Conservation (phyloP, 495 filamentous ascomycete species). For the Talaromyces ruber region DNA sequence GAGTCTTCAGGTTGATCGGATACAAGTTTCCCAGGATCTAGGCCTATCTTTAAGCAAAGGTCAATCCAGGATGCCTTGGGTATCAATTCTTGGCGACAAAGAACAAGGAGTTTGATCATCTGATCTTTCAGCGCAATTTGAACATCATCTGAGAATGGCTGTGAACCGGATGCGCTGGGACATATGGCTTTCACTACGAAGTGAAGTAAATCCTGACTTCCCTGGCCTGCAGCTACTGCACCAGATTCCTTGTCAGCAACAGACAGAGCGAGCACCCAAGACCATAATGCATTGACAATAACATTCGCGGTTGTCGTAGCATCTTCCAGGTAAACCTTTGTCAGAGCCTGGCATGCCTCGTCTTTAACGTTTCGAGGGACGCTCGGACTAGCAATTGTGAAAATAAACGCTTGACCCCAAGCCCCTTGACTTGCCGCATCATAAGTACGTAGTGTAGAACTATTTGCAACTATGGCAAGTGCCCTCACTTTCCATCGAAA, state of each 20-base stretch:
- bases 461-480: constrained; percentile 50
- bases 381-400: constrained; percentile 52
- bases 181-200: constrained; percentile 66
- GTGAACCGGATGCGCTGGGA: constrained; percentile 32
- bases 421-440: constrained; percentile 35
- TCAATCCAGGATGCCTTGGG: constrained; percentile 81
- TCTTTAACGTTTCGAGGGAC: constrained; percentile 51
- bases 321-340: constrained; percentile 46
- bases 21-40: constrained; percentile 76
- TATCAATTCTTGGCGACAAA: constrained; percentile 71
- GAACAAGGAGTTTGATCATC: constrained; percentile 64
- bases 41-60: constrained; percentile 62
- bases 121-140: constrained; percentile 34
- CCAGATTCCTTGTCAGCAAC: constrained; percentile 68
- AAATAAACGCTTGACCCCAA: constrained; percentile 81
- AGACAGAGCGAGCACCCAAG: constrained; percentile 61
- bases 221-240: constrained; percentile 59
- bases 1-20: constrained; percentile 38
- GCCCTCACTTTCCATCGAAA: constrained; percentile 66
- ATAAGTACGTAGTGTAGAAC: constrained; percentile 22
- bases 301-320: constrained; percentile 45
- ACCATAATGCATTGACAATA: constrained; percentile 70
- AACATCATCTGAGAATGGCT: constrained; percentile 32
- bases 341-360: constrained; percentile 48
- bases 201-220: constrained; percentile 40